These are phyloP conservation scores for Yamadazyma kanchanaburiensis DNA, from an alignment of 1,139 yeast genomes.

Conservation along the genomic window DNA sequence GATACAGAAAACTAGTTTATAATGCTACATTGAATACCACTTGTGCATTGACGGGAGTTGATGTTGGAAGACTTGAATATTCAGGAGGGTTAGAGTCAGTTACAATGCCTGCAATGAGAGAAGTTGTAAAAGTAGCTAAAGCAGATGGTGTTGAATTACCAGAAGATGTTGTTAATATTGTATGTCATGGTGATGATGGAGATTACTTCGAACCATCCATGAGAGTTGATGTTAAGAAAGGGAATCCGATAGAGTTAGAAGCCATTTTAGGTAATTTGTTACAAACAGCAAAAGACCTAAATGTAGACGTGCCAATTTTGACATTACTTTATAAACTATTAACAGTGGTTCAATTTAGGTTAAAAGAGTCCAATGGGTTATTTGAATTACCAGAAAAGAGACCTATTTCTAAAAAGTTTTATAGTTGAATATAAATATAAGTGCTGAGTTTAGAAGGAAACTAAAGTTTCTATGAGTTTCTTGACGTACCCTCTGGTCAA, in stretches of 20 bases:
- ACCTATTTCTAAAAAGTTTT: conserved; percentile 9
- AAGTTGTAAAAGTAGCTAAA: conserved; percentile 15
- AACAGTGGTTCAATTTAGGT: conserved; percentile 32
- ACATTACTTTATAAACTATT: conserved; percentile 32
- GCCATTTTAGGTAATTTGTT: conserved; percentile 25
- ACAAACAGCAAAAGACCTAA: conserved; percentile 6
- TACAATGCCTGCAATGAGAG: conserved; percentile 16
- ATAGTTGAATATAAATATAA: conserved; percentile 5
- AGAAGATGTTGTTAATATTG: conserved; percentile 17
- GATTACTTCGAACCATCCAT: conserved; percentile 39
- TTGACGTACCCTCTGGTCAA: too few relatives aligned
- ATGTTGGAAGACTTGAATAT: conserved; percentile 22
- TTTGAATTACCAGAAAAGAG: conserved; percentile 8
- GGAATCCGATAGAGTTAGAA: conserved; percentile 29
- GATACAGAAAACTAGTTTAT: conserved; percentile 55
- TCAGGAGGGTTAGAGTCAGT: conserved; percentile 15
- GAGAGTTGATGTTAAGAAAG: conserved; percentile 31
- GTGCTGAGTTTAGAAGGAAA: too few relatives aligned
- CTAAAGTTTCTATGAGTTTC: too few relatives aligned
- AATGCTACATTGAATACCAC: conserved; percentile 34
- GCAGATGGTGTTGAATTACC: conserved; percentile 15
- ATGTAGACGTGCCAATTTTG: conserved; percentile 18
- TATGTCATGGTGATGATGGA: conserved; percentile 54
- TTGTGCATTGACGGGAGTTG: conserved; percentile 28
- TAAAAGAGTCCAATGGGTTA: conserved; percentile 10